A percentile compares a stretch with the other conserved stretches of the same genome.
Evolutionary conservation across 2,329 filamentous ascomycete genomes (phyloP).

Genomic region (Beauveria varroae): DNA sequence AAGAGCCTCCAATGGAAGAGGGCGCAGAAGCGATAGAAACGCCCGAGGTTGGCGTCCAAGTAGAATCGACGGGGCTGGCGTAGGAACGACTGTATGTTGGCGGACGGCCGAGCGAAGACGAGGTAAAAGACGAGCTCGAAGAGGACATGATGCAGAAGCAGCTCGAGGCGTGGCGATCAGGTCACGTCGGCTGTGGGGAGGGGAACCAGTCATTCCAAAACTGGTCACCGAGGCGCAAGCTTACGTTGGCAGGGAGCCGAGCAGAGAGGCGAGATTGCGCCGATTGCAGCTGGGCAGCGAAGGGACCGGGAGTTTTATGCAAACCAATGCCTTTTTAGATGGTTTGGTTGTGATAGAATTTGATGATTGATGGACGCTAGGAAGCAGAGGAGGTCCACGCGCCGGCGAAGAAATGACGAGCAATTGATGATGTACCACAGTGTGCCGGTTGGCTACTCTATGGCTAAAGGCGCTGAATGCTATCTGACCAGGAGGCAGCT

Average conservation of each 20-base stretch:
- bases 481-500: background rate
- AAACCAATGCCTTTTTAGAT: background rate
- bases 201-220: slow-evolving; percentile 11
- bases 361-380: background rate
- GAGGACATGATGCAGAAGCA: slow-evolving; percentile 33
- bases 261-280: background rate
- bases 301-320: background rate
- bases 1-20: slow-evolving; percentile 32
- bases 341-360: background rate
- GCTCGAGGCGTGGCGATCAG: slow-evolving; percentile 10
- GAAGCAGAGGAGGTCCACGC: slow-evolving; percentile 1
- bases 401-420: background rate
- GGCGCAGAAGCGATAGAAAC: slow-evolving; percentile 37
- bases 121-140: slow-evolving; percentile 41
- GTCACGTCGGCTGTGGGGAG: slow-evolving; percentile 11
- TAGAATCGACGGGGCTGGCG: slow-evolving; percentile 36
- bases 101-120: slow-evolving; percentile 35
- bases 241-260: slow-evolving; percentile 6
- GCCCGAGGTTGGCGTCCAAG: slow-evolving; percentile 38
- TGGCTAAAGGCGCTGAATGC: slow-evolving; percentile 5
- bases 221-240: slow-evolving; percentile 9
- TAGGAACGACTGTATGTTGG: slow-evolving; percentile 34
- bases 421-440: background rate
- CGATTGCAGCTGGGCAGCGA: background rate
- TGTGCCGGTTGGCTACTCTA: background rate